These are phyloP conservation scores for Aspergillus neoniger DNA, from an alignment of 2,329 filamentous ascomycete genomes.

Conservation along the genomic window DNA sequence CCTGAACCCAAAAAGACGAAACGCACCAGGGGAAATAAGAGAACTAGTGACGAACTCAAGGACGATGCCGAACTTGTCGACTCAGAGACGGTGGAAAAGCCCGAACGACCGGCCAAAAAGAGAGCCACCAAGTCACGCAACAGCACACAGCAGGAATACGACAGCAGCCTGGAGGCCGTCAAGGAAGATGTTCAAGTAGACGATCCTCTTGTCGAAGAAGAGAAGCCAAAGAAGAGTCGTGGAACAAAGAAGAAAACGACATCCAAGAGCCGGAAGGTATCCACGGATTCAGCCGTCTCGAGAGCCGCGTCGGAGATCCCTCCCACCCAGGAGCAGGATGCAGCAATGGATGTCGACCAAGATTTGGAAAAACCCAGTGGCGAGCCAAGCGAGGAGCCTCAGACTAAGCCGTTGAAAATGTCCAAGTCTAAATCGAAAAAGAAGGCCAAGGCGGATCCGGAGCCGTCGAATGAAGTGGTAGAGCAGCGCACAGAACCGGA, in stretches of 20 bases:
- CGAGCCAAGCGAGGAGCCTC: slow-evolving; percentile 35
- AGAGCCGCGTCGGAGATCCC: slow-evolving; percentile 39
- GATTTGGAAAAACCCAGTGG: slow-evolving; percentile 56
- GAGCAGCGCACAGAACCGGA: slow-evolving; percentile 16
- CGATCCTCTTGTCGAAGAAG: slow-evolving; percentile 24
- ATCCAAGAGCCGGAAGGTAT: slow-evolving; percentile 54
- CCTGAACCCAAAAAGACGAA: slow-evolving; percentile 40
- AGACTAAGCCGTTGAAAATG: slow-evolving; percentile 29
- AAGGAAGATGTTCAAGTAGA: slow-evolving; percentile 32
- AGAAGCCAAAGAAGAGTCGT: slow-evolving; percentile 49
- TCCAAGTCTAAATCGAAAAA: slow-evolving; percentile 33
- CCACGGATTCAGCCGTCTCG: slow-evolving; percentile 50
- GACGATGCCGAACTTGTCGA: slow-evolving; percentile 24
- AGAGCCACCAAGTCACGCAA: slow-evolving; percentile 55
- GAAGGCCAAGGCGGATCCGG: slow-evolving; percentile 27
- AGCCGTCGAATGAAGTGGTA: slow-evolving; percentile 10
- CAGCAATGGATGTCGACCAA: slow-evolving; percentile 65
- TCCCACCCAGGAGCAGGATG: slow-evolving; percentile 67
- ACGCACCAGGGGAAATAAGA: slow-evolving; percentile 59
- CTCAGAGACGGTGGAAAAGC: slow-evolving; percentile 23
- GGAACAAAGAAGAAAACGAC: slow-evolving; percentile 41
- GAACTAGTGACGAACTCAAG: slow-evolving; percentile 59
- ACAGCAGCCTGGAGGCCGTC: slow-evolving; percentile 38
- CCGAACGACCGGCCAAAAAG: slow-evolving; percentile 58
- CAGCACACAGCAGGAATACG: slow-evolving; percentile 46